A percentile compares a stretch with the other conserved stretches of the same genome.
Conservation (phyloP, 257 asterid genomes). For the Solanum pennellii region DNA sequence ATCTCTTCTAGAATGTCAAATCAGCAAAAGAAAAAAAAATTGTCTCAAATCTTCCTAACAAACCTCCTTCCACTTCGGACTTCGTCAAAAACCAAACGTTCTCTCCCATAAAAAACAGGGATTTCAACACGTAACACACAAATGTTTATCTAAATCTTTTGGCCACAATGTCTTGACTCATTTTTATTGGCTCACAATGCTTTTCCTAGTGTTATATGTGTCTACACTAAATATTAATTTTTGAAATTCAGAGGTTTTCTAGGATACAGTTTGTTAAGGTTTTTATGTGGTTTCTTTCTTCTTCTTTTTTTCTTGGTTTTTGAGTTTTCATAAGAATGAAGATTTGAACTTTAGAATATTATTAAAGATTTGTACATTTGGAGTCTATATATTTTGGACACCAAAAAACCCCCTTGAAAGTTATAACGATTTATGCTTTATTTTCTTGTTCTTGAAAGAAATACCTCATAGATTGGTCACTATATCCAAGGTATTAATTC, state of each 20-base stretch:
- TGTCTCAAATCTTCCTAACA: neutral
- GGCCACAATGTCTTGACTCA: neutral
- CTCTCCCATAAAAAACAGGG: neutral
- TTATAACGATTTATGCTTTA: constrained; percentile 37
- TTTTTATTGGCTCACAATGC: neutral
- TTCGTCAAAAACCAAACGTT: neutral
- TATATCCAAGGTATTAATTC: constrained; percentile 23
- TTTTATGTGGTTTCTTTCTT: neutral
- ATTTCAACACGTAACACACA: neutral
- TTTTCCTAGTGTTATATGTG: neutral
- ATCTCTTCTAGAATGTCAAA: neutral
- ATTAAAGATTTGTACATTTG: constrained; percentile 27
- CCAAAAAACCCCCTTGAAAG: constrained; percentile 24
- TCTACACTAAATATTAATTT: neutral
- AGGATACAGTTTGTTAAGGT: neutral
- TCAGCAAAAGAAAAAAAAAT: neutral
- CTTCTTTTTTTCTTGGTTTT: neutral
- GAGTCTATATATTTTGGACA: constrained; percentile 26
- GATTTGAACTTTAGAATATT: neutral
- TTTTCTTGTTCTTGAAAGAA: constrained; percentile 19
- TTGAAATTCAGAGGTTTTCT: neutral
- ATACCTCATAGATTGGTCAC: constrained; percentile 16
- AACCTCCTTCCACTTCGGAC: neutral
- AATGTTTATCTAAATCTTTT: neutral
- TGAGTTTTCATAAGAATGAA: constrained; percentile 1